A percentile compares a stretch with the other conserved stretches of the same genome.
phyloP scores from a whole-genome alignment of 805 yeast species.

The Candida pseudofarinosa region DNA sequence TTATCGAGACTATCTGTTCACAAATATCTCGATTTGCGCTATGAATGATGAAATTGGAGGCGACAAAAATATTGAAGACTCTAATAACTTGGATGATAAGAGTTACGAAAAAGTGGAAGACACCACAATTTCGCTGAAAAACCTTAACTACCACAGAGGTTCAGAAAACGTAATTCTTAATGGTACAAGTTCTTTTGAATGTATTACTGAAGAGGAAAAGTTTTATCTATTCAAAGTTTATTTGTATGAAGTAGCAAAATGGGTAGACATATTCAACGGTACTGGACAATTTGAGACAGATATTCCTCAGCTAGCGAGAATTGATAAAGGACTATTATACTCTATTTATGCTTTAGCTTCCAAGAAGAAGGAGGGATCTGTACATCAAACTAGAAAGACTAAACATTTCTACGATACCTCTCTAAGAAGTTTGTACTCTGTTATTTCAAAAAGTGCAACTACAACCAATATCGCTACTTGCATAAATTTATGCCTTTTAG shows the following conservation, averaged over 20 bases:
- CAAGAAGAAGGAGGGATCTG: conserved; percentile 20
- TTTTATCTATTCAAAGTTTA: conserved; percentile 27
- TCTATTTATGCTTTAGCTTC: conserved; percentile 31
- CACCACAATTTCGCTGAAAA: neutral
- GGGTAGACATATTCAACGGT: conserved; percentile 37
- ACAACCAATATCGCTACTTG: conserved; percentile 32
- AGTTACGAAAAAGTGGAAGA: neutral
- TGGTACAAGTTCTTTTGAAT: too few species aligned
- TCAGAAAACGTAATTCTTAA: neutral
- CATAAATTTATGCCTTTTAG: conserved; percentile 39
- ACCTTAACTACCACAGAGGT: neutral
- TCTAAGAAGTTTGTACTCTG: conserved; percentile 27
- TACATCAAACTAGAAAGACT: conserved; percentile 21
- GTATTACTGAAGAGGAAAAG: conserved; percentile 14
- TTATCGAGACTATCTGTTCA: neutral
- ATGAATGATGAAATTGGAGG: neutral
- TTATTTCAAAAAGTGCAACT: conserved; percentile 24
- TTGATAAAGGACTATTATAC: conserved; percentile 13
- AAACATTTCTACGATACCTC: conserved; percentile 29
- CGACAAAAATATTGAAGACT: too few species aligned
- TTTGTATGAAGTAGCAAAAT: conserved; percentile 34
- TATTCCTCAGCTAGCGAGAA: conserved; percentile 9
- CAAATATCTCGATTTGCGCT: neutral
- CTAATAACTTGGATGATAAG: neutral
- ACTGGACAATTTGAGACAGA: conserved; percentile 28